Percentiles rank a stretch among this genome's conserved stretches.
Evolutionary conservation across 768 basidiomycete genomes (phyloP).

Genomic region (Collybia sp.): DNA sequence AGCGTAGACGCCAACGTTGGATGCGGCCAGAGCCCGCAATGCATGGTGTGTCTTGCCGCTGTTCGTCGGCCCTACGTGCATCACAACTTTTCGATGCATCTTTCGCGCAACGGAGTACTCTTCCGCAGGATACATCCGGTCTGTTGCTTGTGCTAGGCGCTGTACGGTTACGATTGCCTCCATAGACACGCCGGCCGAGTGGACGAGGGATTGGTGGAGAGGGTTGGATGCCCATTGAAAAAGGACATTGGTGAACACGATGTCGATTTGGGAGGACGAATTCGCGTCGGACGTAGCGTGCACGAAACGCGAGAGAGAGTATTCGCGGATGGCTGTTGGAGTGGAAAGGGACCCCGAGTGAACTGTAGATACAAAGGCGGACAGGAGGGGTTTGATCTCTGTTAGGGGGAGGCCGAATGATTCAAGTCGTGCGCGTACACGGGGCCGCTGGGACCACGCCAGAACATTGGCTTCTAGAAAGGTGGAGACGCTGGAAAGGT

Average conservation of each 20-base stretch:
- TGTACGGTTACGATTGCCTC: conserved; percentile 33
- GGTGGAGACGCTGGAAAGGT: conserved; percentile 12
- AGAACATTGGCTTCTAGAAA: conserved; percentile 26
- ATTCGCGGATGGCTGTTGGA: conserved; percentile 22
- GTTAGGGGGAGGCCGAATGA: conserved; percentile 42
- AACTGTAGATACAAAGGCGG: conserved; percentile 34
- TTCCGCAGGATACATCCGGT: conserved; percentile 45
- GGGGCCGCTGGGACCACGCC: conserved; percentile 29
- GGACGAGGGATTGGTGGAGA: conserved; percentile 17
- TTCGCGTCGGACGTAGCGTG: conserved; percentile 23
- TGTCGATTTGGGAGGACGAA: conserved; percentile 30
- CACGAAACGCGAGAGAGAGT: conserved; percentile 39
- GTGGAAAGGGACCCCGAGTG: conserved; percentile 25
- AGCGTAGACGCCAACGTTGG: conserved; percentile 74
- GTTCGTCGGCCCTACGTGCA: conserved; percentile 98
- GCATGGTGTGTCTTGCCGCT: conserved; percentile 97
- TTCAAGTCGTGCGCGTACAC: conserved; percentile 33
- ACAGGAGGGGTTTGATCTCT: conserved; percentile 37
- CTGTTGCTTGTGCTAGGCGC: conserved; percentile 29
- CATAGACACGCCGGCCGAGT: conserved; percentile 15
- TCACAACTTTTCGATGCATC: conserved; percentile 72
- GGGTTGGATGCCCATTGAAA: conserved; percentile 50
- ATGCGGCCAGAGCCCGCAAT: conserved; percentile 78
- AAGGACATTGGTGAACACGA: conserved; percentile 47
- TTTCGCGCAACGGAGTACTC: conserved; percentile 47